Evolutionary conservation across 495 filamentous ascomycete species (phyloP).

Genomic region (Penicillium crystallinum): DNA sequence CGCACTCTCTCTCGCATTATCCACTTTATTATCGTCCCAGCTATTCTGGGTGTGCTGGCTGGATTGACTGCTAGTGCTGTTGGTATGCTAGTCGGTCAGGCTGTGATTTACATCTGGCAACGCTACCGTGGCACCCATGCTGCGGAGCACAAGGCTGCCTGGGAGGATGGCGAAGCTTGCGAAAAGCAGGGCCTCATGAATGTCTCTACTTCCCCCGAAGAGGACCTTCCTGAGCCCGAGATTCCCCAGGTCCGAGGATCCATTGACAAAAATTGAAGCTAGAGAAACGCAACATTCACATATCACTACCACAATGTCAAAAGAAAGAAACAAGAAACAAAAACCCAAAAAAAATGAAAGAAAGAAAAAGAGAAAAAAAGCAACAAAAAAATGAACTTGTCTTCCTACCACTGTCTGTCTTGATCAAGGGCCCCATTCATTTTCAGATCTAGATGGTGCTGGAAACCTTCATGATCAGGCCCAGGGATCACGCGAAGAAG

Average conservation of each 20-base stretch:
- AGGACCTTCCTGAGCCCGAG: conserved; percentile 33
- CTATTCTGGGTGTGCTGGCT: conserved; percentile 43
- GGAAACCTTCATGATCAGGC: neutral
- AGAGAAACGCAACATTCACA: neutral
- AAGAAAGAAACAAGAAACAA: neutral
- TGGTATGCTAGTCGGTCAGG: conserved; percentile 50
- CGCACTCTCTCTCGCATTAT: conserved; percentile 41
- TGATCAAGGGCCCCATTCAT: neutral
- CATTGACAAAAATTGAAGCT: conserved; percentile 28
- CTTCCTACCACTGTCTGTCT: neutral
- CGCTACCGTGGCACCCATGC: conserved; percentile 34
- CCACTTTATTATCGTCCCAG: conserved; percentile 47
- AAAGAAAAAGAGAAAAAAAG: neutral
- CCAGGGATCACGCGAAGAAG: too few species aligned
- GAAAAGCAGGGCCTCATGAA: conserved; percentile 43
- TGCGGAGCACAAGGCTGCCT: conserved; percentile 26
- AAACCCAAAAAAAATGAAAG: neutral
- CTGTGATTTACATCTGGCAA: conserved; percentile 47
- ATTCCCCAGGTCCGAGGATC: conserved; percentile 14
- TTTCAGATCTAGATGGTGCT: neutral
- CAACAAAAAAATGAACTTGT: neutral
- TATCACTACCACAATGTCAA: neutral
- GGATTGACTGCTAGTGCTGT: conserved; percentile 48
- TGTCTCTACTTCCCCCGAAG: conserved; percentile 29
- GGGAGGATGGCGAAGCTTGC: conserved; percentile 30